phyloP scores from a whole-genome alignment of 2,329 filamentous ascomycete species.

The Phaeosphaeriaceae sp. region DNA sequence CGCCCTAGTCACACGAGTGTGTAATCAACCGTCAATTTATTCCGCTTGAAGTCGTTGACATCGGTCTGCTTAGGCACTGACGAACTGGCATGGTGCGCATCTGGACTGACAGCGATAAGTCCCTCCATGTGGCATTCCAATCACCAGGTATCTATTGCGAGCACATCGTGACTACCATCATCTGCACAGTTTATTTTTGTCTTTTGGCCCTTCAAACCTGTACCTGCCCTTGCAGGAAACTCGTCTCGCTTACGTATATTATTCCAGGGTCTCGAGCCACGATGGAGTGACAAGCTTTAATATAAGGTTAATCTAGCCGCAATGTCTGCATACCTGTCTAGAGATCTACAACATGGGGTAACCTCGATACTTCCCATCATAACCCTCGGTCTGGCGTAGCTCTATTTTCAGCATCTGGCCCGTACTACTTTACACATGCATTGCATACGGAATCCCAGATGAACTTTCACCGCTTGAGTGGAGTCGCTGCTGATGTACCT shows the following conservation, averaged over 20 bases:
- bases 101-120: slow-evolving; percentile 31
- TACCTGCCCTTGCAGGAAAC: slow-evolving; percentile 38
- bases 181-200: slow-evolving; percentile 41
- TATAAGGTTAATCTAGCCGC: slow-evolving; percentile 49
- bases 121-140: slow-evolving; percentile 7
- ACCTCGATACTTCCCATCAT: slow-evolving; percentile 23
- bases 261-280: slow-evolving; percentile 26
- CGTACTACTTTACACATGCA: slow-evolving; percentile 26
- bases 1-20: slow-evolving; percentile 28
- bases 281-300: slow-evolving; percentile 48
- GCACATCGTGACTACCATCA: slow-evolving; percentile 21
- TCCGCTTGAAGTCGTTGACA: slow-evolving; percentile 18
- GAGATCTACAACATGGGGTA: slow-evolving; percentile 43
- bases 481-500: slow-evolving; percentile 15
- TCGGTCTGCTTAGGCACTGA: slow-evolving; percentile 27
- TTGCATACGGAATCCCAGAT: slow-evolving; percentile 37
- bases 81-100: slow-evolving; percentile 26
- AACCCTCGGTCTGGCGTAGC: slow-evolving; percentile 15
- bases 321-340: slow-evolving; percentile 41
- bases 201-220: slow-evolving; percentile 20
- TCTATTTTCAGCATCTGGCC: slow-evolving; percentile 39
- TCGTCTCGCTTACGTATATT: slow-evolving; percentile 37
- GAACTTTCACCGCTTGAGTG: slow-evolving; percentile 24
- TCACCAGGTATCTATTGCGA: slow-evolving; percentile 20
- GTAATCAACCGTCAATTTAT: slow-evolving; percentile 47